A percentile compares a stretch with the other conserved stretches of the same genome.
Conservation (phyloP, 176 grass and related monocot genomes). For the Thinopyrum elongatum region DNA sequence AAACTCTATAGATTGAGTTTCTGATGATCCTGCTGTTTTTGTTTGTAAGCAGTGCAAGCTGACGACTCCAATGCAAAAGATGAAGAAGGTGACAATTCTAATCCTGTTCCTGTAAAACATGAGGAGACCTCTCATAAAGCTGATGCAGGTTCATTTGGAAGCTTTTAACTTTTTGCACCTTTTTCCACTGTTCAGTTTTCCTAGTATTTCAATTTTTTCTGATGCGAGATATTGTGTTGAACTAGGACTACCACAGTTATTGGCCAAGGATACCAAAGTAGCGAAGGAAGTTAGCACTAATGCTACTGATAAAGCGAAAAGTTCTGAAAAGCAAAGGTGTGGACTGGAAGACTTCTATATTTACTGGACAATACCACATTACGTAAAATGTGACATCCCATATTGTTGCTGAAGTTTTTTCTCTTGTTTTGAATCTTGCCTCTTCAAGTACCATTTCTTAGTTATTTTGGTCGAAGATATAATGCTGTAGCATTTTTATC, state of each 20-base stretch:
- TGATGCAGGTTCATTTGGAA: conserved; percentile 39
- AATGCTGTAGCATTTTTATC: not conserved
- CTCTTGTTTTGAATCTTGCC: not conserved
- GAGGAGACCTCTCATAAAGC: conserved; percentile 28
- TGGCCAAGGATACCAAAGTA: conserved; percentile 19
- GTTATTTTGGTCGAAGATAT: not conserved
- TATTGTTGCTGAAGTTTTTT: not conserved
- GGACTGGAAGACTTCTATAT: conserved; percentile 16
- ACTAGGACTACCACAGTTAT: conserved; percentile 18
- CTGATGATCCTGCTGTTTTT: conserved; percentile 20
- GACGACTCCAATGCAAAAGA: conserved; percentile 45
- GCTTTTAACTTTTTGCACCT: conserved; percentile 25
- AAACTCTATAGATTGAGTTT: conserved; percentile 5
- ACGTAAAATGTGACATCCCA: not conserved
- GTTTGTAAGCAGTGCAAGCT: conserved; percentile 32
- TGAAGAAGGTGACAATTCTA: conserved; percentile 33
- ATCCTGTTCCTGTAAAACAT: conserved; percentile 8
- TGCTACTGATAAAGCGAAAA: conserved; percentile 37
- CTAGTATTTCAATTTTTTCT: conserved; percentile 14
- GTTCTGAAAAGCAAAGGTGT: conserved; percentile 95
- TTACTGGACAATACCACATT: not conserved
- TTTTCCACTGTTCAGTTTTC: conserved; percentile 10
- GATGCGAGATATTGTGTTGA: conserved; percentile 27
- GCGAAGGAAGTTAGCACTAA: conserved; percentile 24
- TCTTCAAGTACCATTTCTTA: not conserved